Evolutionary conservation across 495 filamentous ascomycete genomes (phyloP).

Genomic region (Mytilinidion resinicola): DNA sequence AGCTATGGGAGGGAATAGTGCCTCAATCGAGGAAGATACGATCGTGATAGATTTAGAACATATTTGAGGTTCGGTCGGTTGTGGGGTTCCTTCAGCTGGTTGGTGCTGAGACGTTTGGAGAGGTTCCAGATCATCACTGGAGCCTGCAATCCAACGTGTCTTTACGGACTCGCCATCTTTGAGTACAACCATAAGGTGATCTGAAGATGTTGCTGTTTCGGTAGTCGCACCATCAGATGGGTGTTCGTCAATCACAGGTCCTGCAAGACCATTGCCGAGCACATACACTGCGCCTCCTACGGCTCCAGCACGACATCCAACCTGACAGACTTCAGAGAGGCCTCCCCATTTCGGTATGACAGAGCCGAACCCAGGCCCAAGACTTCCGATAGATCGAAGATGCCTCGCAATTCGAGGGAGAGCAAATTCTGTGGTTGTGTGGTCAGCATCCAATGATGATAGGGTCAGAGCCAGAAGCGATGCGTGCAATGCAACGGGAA

Average conservation of each 20-base stretch:
- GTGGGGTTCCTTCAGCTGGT: background rate
- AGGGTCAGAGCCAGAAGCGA: slow-evolving; percentile 76
- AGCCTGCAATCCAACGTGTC: slow-evolving; percentile 50
- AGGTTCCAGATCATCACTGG: background rate
- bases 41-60: slow-evolving; percentile 50
- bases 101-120: background rate
- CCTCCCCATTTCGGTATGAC: slow-evolving; percentile 91
- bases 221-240: background rate
- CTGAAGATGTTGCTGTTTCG: slow-evolving; percentile 23
- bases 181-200: slow-evolving; percentile 44
- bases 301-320: slow-evolving; percentile 83
- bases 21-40: slow-evolving; percentile 58
- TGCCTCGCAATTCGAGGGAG: slow-evolving; percentile 69
- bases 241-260: slow-evolving; percentile 20
- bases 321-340: slow-evolving; percentile 83
- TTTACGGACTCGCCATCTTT: slow-evolving; percentile 55
- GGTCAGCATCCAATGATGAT: slow-evolving; percentile 50
- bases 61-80: slow-evolving; percentile 1
- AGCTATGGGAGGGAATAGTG: slow-evolving; percentile 60
- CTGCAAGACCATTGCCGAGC: slow-evolving; percentile 59
- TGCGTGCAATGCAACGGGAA: slow-evolving; percentile 61
- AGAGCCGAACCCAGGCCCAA: slow-evolving; percentile 79
- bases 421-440: slow-evolving; percentile 59
- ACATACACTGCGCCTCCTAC: slow-evolving; percentile 91
- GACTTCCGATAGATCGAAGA: slow-evolving; percentile 75